Conservation (phyloP, 2,329 filamentous ascomycete species). For the Acephala macrosclerotiorum region DNA sequence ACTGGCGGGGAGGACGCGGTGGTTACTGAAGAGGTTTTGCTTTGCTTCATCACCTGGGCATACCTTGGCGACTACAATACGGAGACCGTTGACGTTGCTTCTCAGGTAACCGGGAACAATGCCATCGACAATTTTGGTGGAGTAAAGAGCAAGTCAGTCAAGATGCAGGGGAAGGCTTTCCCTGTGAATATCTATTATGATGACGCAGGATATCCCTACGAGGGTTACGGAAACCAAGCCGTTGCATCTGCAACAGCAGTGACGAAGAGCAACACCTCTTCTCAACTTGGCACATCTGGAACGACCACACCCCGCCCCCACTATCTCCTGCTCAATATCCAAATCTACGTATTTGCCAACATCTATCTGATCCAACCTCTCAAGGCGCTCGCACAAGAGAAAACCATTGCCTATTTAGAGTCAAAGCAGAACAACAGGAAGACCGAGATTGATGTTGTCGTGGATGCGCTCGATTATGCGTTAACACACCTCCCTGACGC, state of each 20-base stretch:
- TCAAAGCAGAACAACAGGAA: background rate
- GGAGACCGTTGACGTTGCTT: background rate
- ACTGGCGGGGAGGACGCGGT: background rate
- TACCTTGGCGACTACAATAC: background rate
- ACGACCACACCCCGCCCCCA: background rate
- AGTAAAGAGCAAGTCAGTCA: too few species aligned
- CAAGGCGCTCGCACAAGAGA: background rate
- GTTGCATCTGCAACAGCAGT: background rate
- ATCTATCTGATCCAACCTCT: background rate
- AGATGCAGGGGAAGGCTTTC: too few species aligned
- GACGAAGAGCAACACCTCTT: too few species aligned
- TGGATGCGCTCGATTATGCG: background rate
- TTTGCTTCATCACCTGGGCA: constrained; percentile 1
- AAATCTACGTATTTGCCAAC: constrained; percentile 3
- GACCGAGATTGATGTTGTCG: background rate
- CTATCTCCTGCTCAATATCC: background rate
- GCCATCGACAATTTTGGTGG: background rate
- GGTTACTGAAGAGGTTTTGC: background rate
- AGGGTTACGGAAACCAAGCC: too few species aligned
- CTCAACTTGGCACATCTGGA: too few species aligned
- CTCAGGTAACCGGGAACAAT: background rate
- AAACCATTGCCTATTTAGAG: background rate
- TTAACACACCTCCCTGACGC: background rate
- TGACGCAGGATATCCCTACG: too few species aligned
- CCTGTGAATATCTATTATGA: too few species aligned